Evolutionary conservation across 805 yeast genomes (phyloP).

Genomic region (Starmerella tilneyi): DNA sequence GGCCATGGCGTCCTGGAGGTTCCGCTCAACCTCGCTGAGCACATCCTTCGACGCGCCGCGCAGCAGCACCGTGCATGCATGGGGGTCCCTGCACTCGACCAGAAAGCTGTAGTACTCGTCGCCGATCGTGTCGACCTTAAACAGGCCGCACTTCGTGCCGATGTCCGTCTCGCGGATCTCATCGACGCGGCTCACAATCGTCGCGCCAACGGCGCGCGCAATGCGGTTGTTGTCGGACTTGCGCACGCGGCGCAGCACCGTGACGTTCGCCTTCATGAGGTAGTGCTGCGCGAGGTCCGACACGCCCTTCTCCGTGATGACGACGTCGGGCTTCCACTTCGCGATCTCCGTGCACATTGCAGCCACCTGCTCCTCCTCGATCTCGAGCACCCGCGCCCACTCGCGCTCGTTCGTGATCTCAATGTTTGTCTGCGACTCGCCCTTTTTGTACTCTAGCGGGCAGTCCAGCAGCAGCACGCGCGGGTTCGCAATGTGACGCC

Average conservation of each 20-base stretch:
- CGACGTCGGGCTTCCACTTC: constrained; percentile 81
- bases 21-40: constrained; percentile 89
- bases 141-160: constrained; percentile 80
- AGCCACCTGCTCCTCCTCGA: constrained; percentile 95
- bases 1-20: constrained; percentile 96
- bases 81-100: constrained; percentile 70
- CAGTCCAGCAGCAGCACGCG: constrained; percentile 83
- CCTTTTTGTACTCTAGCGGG: constrained; percentile 96
- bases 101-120: constrained; percentile 91
- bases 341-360: constrained; percentile 74
- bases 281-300: constrained; percentile 96
- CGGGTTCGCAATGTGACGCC: constrained; percentile 78
- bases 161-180: constrained; percentile 84
- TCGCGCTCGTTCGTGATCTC: constrained; percentile 94
- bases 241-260: constrained; percentile 86
- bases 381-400: constrained; percentile 89
- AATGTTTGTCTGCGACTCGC: constrained; percentile 96
- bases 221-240: constrained; percentile 94
- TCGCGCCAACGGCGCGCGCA: constrained; percentile 95
- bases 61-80: constrained; percentile 84
- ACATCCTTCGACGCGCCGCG: constrained; percentile 98
- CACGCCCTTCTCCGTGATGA: constrained; percentile 96
- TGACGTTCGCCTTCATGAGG: constrained; percentile 81
- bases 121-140: constrained; percentile 89
- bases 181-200: constrained; percentile 89